Percentiles rank a stretch among this genome's conserved stretches.
phyloP scores from a whole-genome alignment of 1,139 yeast genomes.

The Ogataea hybrid region DNA sequence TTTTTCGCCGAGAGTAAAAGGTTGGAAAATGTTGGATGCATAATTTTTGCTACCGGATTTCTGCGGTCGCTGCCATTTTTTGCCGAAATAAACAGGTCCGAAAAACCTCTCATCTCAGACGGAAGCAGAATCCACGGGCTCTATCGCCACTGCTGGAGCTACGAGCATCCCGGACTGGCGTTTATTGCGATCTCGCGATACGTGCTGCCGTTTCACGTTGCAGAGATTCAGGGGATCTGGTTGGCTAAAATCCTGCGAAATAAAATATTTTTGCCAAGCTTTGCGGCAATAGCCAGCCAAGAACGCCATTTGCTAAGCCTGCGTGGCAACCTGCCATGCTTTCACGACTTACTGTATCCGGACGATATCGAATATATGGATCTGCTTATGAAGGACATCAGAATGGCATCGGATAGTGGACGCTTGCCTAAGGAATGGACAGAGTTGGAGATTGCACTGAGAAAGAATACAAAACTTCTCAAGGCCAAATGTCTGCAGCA shows the following conservation, averaged over 20 bases:
- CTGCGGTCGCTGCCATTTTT: slow-evolving; percentile 47
- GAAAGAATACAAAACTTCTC: slow-evolving; percentile 36
- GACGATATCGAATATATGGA: slow-evolving; percentile 46
- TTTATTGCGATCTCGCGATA: slow-evolving; percentile 51
- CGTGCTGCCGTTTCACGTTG: slow-evolving; percentile 56
- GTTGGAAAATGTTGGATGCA: slow-evolving; percentile 41
- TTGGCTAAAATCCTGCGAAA: slow-evolving; percentile 56
- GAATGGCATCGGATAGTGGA: slow-evolving; percentile 26
- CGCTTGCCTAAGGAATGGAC: slow-evolving; percentile 41
- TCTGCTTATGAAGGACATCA: slow-evolving; percentile 38
- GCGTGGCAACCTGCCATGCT: slow-evolving; percentile 40
- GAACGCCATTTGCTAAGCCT: slow-evolving; percentile 36
- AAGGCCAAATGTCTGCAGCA: slow-evolving; percentile 36
- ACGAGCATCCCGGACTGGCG: slow-evolving; percentile 55
- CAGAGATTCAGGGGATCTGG: slow-evolving; percentile 58
- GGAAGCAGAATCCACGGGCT: slow-evolving; percentile 48
- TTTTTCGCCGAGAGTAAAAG: slow-evolving; percentile 39
- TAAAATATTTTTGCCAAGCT: slow-evolving; percentile 42
- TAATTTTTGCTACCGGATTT: slow-evolving; percentile 67
- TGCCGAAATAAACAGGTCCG: slow-evolving; percentile 28
- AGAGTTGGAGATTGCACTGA: slow-evolving; percentile 35
- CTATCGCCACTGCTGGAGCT: slow-evolving; percentile 51
- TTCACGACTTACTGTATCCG: slow-evolving; percentile 47
- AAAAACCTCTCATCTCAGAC: slow-evolving; percentile 38
- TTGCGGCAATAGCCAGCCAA: slow-evolving; percentile 38